These are phyloP conservation scores for Gossypium davidsonii DNA, from an alignment of 441 rosid species.

Conservation along the genomic window DNA sequence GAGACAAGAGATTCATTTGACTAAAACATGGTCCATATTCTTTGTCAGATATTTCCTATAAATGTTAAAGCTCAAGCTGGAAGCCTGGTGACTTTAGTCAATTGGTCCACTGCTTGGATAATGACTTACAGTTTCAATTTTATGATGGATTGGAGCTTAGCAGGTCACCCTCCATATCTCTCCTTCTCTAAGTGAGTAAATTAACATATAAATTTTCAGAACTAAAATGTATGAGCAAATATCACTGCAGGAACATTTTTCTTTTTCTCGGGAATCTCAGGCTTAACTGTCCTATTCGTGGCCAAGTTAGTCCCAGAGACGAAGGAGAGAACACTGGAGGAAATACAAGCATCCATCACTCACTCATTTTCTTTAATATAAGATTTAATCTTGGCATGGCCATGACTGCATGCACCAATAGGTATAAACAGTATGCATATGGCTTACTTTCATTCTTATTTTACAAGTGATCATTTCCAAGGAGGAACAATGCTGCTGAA, in stretches of 20 bases:
- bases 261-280: conserved; percentile 26
- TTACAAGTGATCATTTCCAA: not conserved
- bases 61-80: conserved; percentile 44
- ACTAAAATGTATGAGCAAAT: not conserved
- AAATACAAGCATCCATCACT: conserved; percentile 42
- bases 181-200: not conserved
- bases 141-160: conserved; percentile 48
- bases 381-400: not conserved
- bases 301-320: conserved; percentile 43
- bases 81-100: conserved; percentile 36
- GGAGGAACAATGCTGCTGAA: not conserved
- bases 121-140: conserved; percentile 40
- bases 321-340: conserved; percentile 39
- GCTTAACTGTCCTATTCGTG: conserved; percentile 23
- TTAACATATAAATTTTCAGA: not conserved
- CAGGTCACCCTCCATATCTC: conserved; percentile 21
- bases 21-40: not conserved
- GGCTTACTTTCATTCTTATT: not conserved
- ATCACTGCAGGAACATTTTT: conserved; percentile 26
- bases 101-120: conserved; percentile 41
- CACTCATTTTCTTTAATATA: conserved; percentile 11
- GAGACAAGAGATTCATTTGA: not conserved
- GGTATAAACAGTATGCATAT: not conserved
- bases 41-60: conserved; percentile 39
- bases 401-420: not conserved